Evolutionary conservation across 768 basidiomycete genomes (phyloP).

Genomic region (Termitomyces sp.): DNA sequence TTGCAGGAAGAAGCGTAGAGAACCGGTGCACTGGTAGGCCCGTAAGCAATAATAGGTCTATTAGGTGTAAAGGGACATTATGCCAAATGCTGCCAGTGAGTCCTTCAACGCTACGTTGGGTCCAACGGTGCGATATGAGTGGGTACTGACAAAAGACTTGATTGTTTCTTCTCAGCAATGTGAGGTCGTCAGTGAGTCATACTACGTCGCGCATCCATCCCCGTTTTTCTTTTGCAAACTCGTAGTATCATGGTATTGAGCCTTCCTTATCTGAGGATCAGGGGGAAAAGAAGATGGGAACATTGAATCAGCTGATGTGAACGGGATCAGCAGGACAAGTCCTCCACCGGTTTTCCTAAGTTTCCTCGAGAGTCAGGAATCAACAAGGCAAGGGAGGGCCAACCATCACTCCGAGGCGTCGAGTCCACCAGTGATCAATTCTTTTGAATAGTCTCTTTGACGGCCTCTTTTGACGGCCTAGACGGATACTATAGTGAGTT

Average conservation of each 20-base stretch:
- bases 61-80: not conserved
- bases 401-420: not conserved
- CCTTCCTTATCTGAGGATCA: not conserved
- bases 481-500: too few species aligned
- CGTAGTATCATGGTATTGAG: not conserved
- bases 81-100: too few species aligned
- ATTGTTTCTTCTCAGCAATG: not conserved
- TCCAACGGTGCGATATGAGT: not conserved
- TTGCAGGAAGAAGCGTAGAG: not conserved
- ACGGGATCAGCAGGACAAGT: not conserved
- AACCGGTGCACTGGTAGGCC: not conserved
- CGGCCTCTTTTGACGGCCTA: too few species aligned
- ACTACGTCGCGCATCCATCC: not conserved
- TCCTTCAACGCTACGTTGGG: too few species aligned
- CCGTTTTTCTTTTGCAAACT: not conserved
- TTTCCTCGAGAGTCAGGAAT: not conserved
- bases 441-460: not conserved
- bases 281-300: not conserved
- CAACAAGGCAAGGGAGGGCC: not conserved
- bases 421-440: not conserved
- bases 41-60: not conserved
- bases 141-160: not conserved
- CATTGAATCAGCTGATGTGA: not conserved
- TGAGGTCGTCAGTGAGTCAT: not conserved
- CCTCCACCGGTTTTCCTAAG: not conserved